These are phyloP conservation scores for Ophiocordyceps sinensis DNA, from an alignment of 2,329 filamentous ascomycete species.

Conservation along the genomic window DNA sequence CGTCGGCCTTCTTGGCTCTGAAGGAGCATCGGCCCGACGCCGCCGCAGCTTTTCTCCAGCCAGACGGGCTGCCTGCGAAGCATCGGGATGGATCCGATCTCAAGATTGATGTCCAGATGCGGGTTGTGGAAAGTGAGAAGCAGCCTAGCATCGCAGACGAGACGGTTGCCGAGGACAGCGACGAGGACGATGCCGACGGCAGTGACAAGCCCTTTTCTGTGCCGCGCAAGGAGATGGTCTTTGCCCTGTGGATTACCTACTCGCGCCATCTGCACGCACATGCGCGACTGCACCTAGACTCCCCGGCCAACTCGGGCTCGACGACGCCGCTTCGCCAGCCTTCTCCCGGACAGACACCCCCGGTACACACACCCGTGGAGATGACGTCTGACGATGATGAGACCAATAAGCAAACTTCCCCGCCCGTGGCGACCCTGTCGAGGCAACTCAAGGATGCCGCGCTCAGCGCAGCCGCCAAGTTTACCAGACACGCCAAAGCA, in stretches of 20 bases:
- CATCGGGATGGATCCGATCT: slow-evolving; percentile 87
- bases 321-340: slow-evolving; percentile 66
- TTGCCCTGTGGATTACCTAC: slow-evolving; percentile 94
- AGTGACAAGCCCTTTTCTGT: slow-evolving; percentile 29
- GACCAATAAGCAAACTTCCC: slow-evolving; percentile 23
- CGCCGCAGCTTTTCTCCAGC: slow-evolving; percentile 63
- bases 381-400: slow-evolving; percentile 38
- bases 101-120: slow-evolving; percentile 91
- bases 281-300: slow-evolving; percentile 41
- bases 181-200: slow-evolving; percentile 32
- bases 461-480: slow-evolving; percentile 36
- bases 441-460: slow-evolving; percentile 43
- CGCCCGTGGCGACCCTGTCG: slow-evolving; percentile 33
- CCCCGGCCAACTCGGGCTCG: slow-evolving; percentile 46
- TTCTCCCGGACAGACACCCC: slow-evolving; percentile 55
- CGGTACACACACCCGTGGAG: slow-evolving; percentile 40
- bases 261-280: slow-evolving; percentile 76
- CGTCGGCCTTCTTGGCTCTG: slow-evolving; percentile 68
- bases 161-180: slow-evolving; percentile 47
- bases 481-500: slow-evolving; percentile 26
- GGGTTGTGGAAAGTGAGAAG: slow-evolving; percentile 82
- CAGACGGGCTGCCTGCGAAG: slow-evolving; percentile 69
- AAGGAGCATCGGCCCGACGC: slow-evolving; percentile 72
- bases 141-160: slow-evolving; percentile 45
- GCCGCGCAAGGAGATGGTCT: slow-evolving; percentile 62